Percentiles rank a stretch among this genome's conserved stretches.
These are phyloP conservation scores for Artemisia annua DNA, from an alignment of 129 eudicot species.

Conservation along the genomic window DNA sequence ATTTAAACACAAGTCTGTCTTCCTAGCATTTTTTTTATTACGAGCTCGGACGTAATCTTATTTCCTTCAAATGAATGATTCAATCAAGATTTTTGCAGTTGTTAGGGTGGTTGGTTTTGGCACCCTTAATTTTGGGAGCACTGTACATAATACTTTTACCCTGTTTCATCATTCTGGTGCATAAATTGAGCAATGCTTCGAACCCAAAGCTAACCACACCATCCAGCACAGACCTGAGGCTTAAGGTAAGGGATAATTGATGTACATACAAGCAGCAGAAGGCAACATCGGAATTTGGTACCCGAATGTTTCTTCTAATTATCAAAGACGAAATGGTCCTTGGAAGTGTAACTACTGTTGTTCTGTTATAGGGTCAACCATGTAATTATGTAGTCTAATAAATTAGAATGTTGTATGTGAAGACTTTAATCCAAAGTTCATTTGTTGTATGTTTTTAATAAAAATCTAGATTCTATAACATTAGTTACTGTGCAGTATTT, in stretches of 20 bases:
- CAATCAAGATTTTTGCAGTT: constrained; percentile 24
- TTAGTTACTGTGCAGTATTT: too few relatives aligned
- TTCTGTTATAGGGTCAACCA: too few relatives aligned
- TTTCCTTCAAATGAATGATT: background rate
- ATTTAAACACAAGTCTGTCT: background rate
- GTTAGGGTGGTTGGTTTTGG: constrained; percentile 42
- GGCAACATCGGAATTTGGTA: constrained; percentile 3
- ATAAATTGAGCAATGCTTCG: constrained; percentile 17
- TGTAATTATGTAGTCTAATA: constrained; percentile 7
- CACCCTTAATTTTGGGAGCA: constrained; percentile 34
- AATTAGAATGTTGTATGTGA: constrained; percentile 21
- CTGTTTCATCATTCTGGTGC: constrained; percentile 30
- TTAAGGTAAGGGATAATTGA: constrained; percentile 31
- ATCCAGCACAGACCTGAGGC: constrained; percentile 26
- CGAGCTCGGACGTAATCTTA: background rate
- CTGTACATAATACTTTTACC: constrained; percentile 32
- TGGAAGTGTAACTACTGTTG: background rate
- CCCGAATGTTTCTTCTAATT: background rate
- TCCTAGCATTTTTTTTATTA: background rate
- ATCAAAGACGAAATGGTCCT: too few relatives aligned
- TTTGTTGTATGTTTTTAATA: too few relatives aligned
- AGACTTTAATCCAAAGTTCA: too few relatives aligned
- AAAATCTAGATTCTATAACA: too few relatives aligned
- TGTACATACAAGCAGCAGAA: background rate
- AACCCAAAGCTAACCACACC: constrained; percentile 26